Conservation (phyloP, 1,284 basidiomycete genomes). For the Irpex rosettiformis region DNA sequence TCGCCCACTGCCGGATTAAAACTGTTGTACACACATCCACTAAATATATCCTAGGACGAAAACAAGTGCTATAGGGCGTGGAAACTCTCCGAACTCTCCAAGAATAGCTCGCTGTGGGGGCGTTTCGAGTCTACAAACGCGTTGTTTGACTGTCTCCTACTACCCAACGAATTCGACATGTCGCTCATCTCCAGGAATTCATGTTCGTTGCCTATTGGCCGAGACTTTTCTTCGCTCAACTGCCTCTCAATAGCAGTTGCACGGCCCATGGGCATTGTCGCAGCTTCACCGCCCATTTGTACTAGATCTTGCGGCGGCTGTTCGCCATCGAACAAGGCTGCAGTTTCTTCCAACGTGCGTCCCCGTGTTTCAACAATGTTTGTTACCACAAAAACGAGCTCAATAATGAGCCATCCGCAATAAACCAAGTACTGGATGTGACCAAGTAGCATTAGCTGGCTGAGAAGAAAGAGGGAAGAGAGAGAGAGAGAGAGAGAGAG, state of each 20-base stretch:
- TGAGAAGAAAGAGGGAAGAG: slow-evolving; percentile 8
- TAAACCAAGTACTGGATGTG: slow-evolving; percentile 62
- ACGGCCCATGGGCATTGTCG: slow-evolving; percentile 36
- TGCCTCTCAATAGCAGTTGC: slow-evolving; percentile 15
- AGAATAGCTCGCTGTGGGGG: not conserved
- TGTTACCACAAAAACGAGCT: slow-evolving; percentile 52
- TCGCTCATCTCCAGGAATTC: slow-evolving; percentile 21
- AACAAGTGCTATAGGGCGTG: not conserved
- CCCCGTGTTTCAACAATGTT: slow-evolving; percentile 63
- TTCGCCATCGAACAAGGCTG: slow-evolving; percentile 60
- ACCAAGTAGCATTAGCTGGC: slow-evolving; percentile 4
- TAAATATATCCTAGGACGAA: not conserved
- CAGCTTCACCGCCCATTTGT: slow-evolving; percentile 47
- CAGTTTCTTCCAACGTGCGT: slow-evolving; percentile 64
- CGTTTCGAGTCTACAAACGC: not conserved
- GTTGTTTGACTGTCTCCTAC: not conserved
- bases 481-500: slow-evolving; percentile 1
- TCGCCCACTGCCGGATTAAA: not conserved
- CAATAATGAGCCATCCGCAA: slow-evolving; percentile 57
- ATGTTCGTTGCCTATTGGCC: slow-evolving; percentile 2
- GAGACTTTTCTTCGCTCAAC: slow-evolving; percentile 19
- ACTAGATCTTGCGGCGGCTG: slow-evolving; percentile 41
- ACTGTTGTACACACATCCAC: slow-evolving; percentile 2
- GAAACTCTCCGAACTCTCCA: not conserved
- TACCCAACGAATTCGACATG: slow-evolving; percentile 4